These are phyloP conservation scores for Thinopyrum elongatum DNA, from an alignment of 176 grass and related monocot species.

Conservation along the genomic window DNA sequence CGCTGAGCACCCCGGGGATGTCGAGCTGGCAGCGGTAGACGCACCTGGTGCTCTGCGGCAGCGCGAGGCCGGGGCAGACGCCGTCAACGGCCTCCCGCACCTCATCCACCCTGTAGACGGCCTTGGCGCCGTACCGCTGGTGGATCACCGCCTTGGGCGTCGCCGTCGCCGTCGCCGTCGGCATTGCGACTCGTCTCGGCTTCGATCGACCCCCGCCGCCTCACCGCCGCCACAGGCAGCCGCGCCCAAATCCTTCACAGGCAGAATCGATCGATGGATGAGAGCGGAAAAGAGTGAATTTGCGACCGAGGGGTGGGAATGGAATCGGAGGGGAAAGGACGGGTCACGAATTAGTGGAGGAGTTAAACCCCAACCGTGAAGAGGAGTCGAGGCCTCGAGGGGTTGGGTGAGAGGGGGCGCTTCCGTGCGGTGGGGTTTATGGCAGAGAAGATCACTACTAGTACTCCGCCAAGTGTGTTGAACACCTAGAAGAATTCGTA, in stretches of 20 bases:
- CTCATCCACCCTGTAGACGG: constrained; percentile 71
- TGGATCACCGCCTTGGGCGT: constrained; percentile 91
- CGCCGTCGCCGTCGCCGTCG: constrained; percentile 19
- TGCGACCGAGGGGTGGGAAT: neutral
- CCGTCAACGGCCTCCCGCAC: constrained; percentile 50
- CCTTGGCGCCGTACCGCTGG: constrained; percentile 62
- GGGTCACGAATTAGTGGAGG: constrained; percentile 2
- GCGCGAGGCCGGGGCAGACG: constrained; percentile 71
- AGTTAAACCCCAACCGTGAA: too few relatives aligned
- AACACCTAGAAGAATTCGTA: too few relatives aligned
- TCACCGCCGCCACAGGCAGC: neutral
- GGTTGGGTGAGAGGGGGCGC: too few relatives aligned
- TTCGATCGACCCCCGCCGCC: neutral
- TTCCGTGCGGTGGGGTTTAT: constrained; percentile 1
- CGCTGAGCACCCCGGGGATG: constrained; percentile 55
- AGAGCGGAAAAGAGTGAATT: neutral
- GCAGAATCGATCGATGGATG: neutral
- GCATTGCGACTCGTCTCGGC: neutral
- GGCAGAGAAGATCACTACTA: neutral
- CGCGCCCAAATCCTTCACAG: neutral
- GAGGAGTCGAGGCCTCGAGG: too few relatives aligned
- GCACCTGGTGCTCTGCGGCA: constrained; percentile 48
- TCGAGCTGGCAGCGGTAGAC: constrained; percentile 76
- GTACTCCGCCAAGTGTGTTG: too few relatives aligned
- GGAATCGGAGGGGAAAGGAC: neutral